phyloP scores from a whole-genome alignment of 257 asterid genomes.

The Plectranthus barbatus region DNA sequence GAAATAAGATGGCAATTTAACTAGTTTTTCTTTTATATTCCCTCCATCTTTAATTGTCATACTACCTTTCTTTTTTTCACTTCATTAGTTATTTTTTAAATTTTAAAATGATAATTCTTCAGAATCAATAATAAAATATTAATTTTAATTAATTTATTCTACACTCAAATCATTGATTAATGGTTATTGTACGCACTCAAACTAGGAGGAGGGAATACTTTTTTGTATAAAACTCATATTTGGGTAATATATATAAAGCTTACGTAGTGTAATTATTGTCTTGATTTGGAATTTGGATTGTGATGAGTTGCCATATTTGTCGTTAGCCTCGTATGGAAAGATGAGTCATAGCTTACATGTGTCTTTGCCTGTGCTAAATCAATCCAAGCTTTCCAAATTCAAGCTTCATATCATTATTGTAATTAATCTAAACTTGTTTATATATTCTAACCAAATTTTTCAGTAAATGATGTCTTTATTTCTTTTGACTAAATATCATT shows the following conservation, averaged over 20 bases:
- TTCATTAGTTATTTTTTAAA: too few species aligned
- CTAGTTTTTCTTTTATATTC: not conserved
- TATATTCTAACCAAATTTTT: too few species aligned
- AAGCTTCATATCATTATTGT: too few species aligned
- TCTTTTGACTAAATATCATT: too few species aligned
- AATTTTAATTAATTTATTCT: too few species aligned
- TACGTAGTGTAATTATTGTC: not conserved
- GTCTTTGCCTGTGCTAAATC: not conserved
- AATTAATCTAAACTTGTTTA: too few species aligned
- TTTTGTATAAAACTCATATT: not conserved
- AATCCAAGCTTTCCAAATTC: not conserved
- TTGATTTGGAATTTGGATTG: conserved; percentile 6
- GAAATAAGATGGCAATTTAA: conserved; percentile 17
- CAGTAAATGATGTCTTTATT: too few species aligned
- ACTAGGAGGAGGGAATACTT: too few species aligned
- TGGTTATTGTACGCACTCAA: too few species aligned
- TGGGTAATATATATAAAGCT: not conserved
- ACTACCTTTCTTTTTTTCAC: not conserved
- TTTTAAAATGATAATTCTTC: too few species aligned
- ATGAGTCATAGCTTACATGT: conserved; percentile 6
- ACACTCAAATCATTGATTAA: too few species aligned
- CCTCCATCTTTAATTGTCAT: not conserved
- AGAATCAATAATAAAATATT: too few species aligned
- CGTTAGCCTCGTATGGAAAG: not conserved
- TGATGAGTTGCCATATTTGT: not conserved